Percentiles rank a stretch among this genome's conserved stretches.
Conservation (phyloP, 2,329 filamentous ascomycete genomes). For the Xylariaceae sp. region DNA sequence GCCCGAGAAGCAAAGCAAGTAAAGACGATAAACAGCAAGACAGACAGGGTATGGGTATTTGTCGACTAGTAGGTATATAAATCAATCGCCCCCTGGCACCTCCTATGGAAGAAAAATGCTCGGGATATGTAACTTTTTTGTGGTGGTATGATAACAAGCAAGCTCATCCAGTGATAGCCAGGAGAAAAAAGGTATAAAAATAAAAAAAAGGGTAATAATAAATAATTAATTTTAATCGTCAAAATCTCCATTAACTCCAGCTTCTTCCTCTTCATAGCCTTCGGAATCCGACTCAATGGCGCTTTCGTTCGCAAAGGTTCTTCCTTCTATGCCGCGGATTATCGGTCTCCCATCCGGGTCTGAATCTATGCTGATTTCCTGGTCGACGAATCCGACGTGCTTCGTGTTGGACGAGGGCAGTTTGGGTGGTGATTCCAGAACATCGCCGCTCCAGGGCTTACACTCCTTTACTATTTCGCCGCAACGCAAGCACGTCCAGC, state of each 20-base stretch:
- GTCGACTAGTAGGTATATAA: no score
- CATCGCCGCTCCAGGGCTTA: conserved; percentile 86
- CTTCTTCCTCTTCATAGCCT: conserved; percentile 32
- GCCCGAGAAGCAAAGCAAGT: no score
- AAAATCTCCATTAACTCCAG: conserved; percentile 28
- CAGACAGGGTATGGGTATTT: no score
- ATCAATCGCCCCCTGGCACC: no score
- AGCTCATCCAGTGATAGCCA: no score
- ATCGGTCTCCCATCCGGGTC: conserved; percentile 20
- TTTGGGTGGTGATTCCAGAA: conserved; percentile 54
- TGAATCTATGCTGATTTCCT: conserved; percentile 27
- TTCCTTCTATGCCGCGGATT: conserved; percentile 6
- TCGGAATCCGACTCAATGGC: conserved; percentile 30
- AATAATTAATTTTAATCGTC: conserved; percentile 21
- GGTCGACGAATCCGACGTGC: conserved; percentile 57
- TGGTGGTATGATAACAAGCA: no score
- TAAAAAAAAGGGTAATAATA: no score
- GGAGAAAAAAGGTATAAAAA: no score
- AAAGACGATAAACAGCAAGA: no score
- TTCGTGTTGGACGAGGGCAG: conserved; percentile 43
- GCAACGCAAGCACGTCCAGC: conserved; percentile 87
- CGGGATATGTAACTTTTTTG: no score
- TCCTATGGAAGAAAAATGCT: no score
- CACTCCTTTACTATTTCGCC: conserved; percentile 80
- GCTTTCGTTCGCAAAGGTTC: conserved; percentile 11